These are phyloP conservation scores for Auricularia sp. DNA, from an alignment of 768 basidiomycete genomes.

Conservation along the genomic window DNA sequence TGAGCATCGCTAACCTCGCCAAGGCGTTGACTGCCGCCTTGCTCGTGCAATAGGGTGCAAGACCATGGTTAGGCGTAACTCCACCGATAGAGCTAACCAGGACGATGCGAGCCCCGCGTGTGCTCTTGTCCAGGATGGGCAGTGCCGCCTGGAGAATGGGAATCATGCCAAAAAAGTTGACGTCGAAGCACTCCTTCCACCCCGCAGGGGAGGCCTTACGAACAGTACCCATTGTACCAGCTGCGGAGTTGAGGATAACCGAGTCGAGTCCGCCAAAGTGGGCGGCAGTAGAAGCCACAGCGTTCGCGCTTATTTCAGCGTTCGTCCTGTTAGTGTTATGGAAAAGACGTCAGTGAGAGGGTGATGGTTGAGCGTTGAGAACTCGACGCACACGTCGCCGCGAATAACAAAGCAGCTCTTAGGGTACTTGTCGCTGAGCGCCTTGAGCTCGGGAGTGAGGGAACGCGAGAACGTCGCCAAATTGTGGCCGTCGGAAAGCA, in stretches of 20 bases:
- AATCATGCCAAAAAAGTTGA: not conserved
- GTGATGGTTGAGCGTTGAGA: not conserved
- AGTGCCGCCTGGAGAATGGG: not conserved
- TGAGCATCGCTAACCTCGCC: not conserved
- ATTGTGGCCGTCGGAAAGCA: not conserved
- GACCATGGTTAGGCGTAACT: not conserved
- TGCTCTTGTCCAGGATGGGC: not conserved
- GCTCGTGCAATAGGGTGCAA: not conserved
- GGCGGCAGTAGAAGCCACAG: not conserved
- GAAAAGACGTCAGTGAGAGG: not conserved
- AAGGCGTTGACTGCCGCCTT: not conserved
- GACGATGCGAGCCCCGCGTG: not conserved
- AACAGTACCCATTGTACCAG: not conserved
- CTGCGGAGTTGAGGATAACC: not conserved
- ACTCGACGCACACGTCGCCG: not conserved
- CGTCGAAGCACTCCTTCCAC: not conserved
- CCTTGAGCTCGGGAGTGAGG: not conserved
- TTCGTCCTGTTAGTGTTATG: not conserved
- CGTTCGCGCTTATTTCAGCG: not conserved
- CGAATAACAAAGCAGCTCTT: not conserved
- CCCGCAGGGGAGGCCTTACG: not conserved
- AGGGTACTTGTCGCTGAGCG: not conserved
- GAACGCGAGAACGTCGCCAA: not conserved
- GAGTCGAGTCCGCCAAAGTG: not conserved
- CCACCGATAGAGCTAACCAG: not conserved